phyloP scores from a whole-genome alignment of 148 eudicot species.

The Spergularia bocconei region DNA sequence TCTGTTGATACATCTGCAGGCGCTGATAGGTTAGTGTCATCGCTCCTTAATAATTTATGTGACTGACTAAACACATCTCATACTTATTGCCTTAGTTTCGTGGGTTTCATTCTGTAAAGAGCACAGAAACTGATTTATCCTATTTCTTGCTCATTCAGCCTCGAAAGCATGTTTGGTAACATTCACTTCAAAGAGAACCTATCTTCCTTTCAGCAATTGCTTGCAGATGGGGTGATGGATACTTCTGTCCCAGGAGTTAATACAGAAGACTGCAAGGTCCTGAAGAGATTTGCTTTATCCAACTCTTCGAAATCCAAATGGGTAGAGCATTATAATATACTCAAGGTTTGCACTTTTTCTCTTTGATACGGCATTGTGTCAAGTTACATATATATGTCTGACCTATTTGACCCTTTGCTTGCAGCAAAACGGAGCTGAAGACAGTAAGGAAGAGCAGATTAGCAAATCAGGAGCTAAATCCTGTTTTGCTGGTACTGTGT shows the following conservation, averaged over 20 bases:
- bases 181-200: constrained; percentile 64
- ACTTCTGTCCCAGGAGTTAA: constrained; percentile 45
- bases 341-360: constrained; percentile 55
- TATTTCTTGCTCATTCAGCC: constrained; percentile 41
- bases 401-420: constrained; percentile 25
- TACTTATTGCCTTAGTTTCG: neutral
- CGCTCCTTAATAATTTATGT: neutral
- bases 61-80: neutral
- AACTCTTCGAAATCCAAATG: constrained; percentile 57
- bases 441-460: constrained; percentile 29
- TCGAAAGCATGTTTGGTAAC: constrained; percentile 62
- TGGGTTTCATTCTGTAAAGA: neutral
- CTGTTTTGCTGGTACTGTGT: constrained; percentile 35
- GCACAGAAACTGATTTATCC: constrained; percentile 6
- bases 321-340: constrained; percentile 68
- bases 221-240: constrained; percentile 78
- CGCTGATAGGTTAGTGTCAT: constrained; percentile 56
- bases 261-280: constrained; percentile 50
- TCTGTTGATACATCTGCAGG: constrained; percentile 43
- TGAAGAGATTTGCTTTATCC: constrained; percentile 65
- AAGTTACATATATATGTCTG: neutral
- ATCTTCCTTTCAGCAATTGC: constrained; percentile 69
- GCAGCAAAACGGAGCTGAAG: constrained; percentile 47
- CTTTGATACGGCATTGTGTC: neutral
- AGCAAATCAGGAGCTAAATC: constrained; percentile 41